phyloP scores from a whole-genome alignment of 805 yeast genomes.

The Metschnikowia colocasiae region DNA sequence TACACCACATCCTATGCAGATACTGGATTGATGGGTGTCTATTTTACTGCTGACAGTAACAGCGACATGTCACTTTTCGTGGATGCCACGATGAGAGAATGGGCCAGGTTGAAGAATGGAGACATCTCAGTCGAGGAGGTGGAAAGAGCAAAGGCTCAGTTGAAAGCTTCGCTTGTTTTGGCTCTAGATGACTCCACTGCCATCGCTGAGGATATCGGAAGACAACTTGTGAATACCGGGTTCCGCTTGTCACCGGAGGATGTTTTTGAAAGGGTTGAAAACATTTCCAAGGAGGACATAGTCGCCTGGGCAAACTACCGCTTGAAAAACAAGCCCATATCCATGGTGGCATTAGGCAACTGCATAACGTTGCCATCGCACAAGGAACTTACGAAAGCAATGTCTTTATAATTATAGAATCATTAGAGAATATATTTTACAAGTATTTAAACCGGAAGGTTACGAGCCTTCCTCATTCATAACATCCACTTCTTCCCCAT shows the following conservation, averaged over 20 bases:
- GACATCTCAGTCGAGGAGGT: slow-evolving; percentile 78
- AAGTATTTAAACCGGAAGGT: background rate
- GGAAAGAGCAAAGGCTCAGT: slow-evolving; percentile 89
- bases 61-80: slow-evolving; percentile 63
- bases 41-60: slow-evolving; percentile 77
- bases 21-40: slow-evolving; percentile 97
- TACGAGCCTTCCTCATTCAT: slow-evolving; percentile 16
- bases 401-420: slow-evolving; percentile 21
- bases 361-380: slow-evolving; percentile 68
- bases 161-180: slow-evolving; percentile 85
- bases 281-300: slow-evolving; percentile 74
- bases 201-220: slow-evolving; percentile 94
- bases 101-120: slow-evolving; percentile 84
- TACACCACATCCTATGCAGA: slow-evolving; percentile 96
- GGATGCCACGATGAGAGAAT: slow-evolving; percentile 76
- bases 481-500: slow-evolving; percentile 27
- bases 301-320: slow-evolving; percentile 85
- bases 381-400: slow-evolving; percentile 46
- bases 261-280: slow-evolving; percentile 69
- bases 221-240: slow-evolving; percentile 95
- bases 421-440: background rate
- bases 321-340: slow-evolving; percentile 71
- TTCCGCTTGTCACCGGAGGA: slow-evolving; percentile 68
- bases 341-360: slow-evolving; percentile 90
- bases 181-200: slow-evolving; percentile 95